phyloP scores from a whole-genome alignment of 768 basidiomycete species.

The Steccherinum ochraceum region DNA sequence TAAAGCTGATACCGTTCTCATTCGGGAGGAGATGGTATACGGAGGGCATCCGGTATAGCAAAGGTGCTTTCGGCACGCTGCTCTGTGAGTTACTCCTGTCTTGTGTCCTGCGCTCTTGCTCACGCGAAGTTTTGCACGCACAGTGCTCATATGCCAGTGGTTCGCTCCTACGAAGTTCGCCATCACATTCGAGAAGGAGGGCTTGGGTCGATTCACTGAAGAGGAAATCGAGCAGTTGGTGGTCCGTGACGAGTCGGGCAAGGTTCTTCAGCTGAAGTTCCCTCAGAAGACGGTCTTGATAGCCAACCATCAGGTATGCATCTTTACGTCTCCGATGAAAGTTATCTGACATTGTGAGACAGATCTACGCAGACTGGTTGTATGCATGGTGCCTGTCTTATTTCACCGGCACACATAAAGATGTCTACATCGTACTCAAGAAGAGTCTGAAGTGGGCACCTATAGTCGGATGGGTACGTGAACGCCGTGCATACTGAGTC shows the following conservation, averaged over 20 bases:
- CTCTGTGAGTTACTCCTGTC: constrained; percentile 42
- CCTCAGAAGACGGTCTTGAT: constrained; percentile 80
- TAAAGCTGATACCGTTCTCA: constrained; percentile 57
- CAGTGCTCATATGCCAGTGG: constrained; percentile 76
- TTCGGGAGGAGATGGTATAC: constrained; percentile 50
- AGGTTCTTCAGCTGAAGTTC: constrained; percentile 54
- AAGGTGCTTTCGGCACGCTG: constrained; percentile 74
- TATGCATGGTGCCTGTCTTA: constrained; percentile 84
- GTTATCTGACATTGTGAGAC: background rate
- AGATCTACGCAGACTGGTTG: constrained; percentile 80
- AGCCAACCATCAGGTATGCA: constrained; percentile 87
- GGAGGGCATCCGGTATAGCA: constrained; percentile 70
- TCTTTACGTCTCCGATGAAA: background rate
- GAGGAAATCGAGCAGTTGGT: constrained; percentile 56
- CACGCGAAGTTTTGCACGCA: background rate
- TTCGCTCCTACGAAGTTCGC: constrained; percentile 73
- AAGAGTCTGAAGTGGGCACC: constrained; percentile 84
- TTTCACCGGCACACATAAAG: constrained; percentile 56
- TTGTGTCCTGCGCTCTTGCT: background rate
- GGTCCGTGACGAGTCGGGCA: constrained; percentile 49
- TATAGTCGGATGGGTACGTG: constrained; percentile 77
- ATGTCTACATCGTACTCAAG: constrained; percentile 90
- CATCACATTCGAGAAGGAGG: constrained; percentile 69
- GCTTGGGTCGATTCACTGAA: constrained; percentile 54
- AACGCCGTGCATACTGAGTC: constrained; percentile 1